phyloP scores from a whole-genome alignment of 176 grass and related monocot genomes.

The Puccinellia tenuiflora region DNA sequence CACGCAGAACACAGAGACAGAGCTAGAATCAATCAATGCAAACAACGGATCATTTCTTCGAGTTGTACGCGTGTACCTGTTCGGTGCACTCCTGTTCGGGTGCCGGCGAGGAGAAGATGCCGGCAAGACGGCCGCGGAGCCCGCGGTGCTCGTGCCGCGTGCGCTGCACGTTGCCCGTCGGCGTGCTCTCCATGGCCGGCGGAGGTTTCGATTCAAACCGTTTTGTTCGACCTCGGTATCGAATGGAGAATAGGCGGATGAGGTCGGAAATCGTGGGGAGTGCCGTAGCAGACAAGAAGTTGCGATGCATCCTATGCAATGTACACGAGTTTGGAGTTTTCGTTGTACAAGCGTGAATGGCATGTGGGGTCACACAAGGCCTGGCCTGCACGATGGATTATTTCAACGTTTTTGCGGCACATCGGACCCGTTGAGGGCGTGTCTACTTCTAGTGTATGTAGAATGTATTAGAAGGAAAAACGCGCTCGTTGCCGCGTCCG shows the following conservation, averaged over 20 bases:
- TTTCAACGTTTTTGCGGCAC: too few relatives aligned
- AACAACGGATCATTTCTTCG: neutral
- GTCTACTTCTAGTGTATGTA: too few relatives aligned
- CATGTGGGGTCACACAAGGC: too few relatives aligned
- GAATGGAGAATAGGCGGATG: neutral
- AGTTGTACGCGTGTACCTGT: neutral
- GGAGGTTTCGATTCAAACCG: neutral
- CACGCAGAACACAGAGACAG: neutral
- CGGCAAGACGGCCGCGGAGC: slow-evolving; percentile 21
- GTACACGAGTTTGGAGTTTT: neutral
- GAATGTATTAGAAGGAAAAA: too few relatives aligned
- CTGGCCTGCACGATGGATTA: too few relatives aligned
- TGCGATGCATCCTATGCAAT: slow-evolving; percentile 28
- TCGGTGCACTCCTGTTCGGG: neutral
- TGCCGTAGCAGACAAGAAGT: neutral
- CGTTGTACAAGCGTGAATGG: too few relatives aligned
- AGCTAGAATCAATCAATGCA: neutral
- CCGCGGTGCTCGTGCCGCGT: slow-evolving; percentile 20
- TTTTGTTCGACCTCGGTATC: neutral
- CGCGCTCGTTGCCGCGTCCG: too few relatives aligned
- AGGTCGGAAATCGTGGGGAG: neutral
- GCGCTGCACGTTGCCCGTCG: neutral
- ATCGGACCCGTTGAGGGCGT: too few relatives aligned
- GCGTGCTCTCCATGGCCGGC: neutral
- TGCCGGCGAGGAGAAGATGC: slow-evolving; percentile 20